phyloP scores from a whole-genome alignment of 768 basidiomycete species.

The Hortiboletus flavorubellus region DNA sequence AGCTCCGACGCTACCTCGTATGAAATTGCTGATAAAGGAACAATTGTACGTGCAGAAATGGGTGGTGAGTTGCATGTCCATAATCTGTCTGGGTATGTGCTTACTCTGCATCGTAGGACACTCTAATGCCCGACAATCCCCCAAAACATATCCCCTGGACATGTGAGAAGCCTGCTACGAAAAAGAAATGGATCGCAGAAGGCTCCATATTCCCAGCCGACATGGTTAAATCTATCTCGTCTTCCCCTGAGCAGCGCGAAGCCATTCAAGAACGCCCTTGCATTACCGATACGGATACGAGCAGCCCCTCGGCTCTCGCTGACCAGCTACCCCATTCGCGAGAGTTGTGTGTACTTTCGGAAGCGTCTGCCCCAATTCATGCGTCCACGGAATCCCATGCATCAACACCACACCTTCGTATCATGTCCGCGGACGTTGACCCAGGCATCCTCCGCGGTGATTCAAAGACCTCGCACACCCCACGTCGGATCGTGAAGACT shows the following conservation, averaged over 20 bases:
- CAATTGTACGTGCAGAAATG: constrained; percentile 33
- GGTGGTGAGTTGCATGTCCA: constrained; percentile 27
- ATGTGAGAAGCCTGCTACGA: constrained; percentile 17
- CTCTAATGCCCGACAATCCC: constrained; percentile 17
- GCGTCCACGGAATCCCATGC: background rate
- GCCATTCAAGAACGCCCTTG: background rate
- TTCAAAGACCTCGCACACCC: background rate
- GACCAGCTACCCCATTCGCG: constrained; percentile 2
- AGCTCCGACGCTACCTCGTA: constrained; percentile 35
- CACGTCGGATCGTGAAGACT: background rate
- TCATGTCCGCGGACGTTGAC: constrained; percentile 10
- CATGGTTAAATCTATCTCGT: constrained; percentile 6
- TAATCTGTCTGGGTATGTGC: background rate
- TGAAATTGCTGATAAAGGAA: constrained; percentile 35
- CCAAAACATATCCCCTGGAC: constrained; percentile 31
- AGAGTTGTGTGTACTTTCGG: background rate
- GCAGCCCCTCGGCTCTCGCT: background rate
- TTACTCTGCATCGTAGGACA: constrained; percentile 20
- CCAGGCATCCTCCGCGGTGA: constrained; percentile 5
- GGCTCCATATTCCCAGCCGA: constrained; percentile 29
- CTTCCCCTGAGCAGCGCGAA: constrained; percentile 1
- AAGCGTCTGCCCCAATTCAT: background rate
- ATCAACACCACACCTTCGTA: background rate
- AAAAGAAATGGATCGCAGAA: constrained; percentile 29
- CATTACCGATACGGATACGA: background rate